Base-by-base conservation (phyloP, 371 early-diverging fungal species). In the Actinomortierella wolfii region DNA sequence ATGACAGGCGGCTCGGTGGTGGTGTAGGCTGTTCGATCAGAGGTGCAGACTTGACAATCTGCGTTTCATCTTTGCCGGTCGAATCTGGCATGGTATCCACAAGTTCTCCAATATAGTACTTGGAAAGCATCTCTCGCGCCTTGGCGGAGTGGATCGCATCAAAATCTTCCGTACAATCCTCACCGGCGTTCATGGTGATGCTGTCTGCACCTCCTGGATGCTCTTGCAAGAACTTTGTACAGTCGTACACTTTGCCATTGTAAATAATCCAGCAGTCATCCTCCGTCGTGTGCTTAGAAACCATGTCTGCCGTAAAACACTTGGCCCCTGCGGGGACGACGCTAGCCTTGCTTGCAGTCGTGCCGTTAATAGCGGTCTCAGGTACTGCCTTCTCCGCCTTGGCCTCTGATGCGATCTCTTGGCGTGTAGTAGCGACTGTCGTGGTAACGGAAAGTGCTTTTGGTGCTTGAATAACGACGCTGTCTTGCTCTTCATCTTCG, bases 121-220 rank as follows among this genome's bases (percentile, higher is more conserved):
- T 78, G 54, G 80, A 69, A 50, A 95, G 79, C 66, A 88, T 59
- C 4, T 88, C 84, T n/a, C 83, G 83, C 28, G 92, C 92, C 46
- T 91, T 90, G 28, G 83, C 82, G 59, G 94, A 93, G 56, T 90
- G 92, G 51, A 94, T 90, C 47, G 92, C 95, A 58, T 93, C 93
- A 62, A 95, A 94, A 34, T 89, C 94, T 57, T 89, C 89, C n/a
- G 93, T 91, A 44, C 86, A 88, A 62, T 97, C 96, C 57, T 82
- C 79, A 43, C 96, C 96, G 11, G 84, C 89, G 50, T 79, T 76
- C 65, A 89, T 87, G 13, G 83, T 64, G 46, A 91, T 84, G 29
- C 87, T 88, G 53, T 82, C 82, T 34, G 80, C 84, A 14, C 99
- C 99, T 50, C 99, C 99, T 7, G 99, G 99, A 70, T 97, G 97